Evolutionary conservation across 2,329 filamentous ascomycete genomes (phyloP).

Genomic region (Zasmidium citrigriseum): DNA sequence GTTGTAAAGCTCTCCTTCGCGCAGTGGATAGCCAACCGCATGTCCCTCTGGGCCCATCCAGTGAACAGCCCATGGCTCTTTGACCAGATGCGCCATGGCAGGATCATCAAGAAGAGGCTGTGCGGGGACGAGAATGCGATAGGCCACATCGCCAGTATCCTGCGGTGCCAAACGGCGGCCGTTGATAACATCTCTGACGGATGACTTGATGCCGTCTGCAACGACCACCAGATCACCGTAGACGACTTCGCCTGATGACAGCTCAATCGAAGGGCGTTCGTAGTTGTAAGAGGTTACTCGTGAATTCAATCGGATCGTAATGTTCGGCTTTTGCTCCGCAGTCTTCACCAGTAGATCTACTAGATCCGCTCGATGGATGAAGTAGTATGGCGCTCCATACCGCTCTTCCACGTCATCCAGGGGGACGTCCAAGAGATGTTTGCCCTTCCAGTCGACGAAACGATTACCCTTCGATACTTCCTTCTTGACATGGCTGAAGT

Average conservation of each 20-base stretch:
- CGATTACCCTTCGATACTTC: constrained; percentile 30
- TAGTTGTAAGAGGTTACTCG: constrained; percentile 31
- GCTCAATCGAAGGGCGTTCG: constrained; percentile 25
- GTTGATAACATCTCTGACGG: constrained; percentile 28
- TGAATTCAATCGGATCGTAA: constrained; percentile 24
- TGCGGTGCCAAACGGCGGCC: constrained; percentile 26
- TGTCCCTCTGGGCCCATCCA: constrained; percentile 36
- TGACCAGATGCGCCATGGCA: constrained; percentile 29
- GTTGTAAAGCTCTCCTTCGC: constrained; percentile 35
- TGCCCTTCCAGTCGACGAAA: constrained; percentile 35
- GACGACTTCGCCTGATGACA: constrained; percentile 20
- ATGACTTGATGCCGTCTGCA: constrained; percentile 36
- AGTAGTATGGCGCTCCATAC: constrained; percentile 35
- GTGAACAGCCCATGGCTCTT: constrained; percentile 30
- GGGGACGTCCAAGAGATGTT: constrained; percentile 26
- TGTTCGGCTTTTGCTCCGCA: constrained; percentile 13
- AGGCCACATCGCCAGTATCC: constrained; percentile 36
- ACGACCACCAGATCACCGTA: constrained; percentile 31
- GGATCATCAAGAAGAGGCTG: constrained; percentile 30
- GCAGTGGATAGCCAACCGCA: constrained; percentile 35
- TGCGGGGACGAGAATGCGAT: constrained; percentile 31
- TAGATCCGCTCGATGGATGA: constrained; percentile 36
- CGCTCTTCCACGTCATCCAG: constrained; percentile 22
- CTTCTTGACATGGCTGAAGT: constrained; percentile 30
- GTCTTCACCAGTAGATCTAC: constrained; percentile 25